These are phyloP conservation scores for Paecilomyces sp. DNA, from an alignment of 2,329 filamentous ascomycete species.

Conservation along the genomic window DNA sequence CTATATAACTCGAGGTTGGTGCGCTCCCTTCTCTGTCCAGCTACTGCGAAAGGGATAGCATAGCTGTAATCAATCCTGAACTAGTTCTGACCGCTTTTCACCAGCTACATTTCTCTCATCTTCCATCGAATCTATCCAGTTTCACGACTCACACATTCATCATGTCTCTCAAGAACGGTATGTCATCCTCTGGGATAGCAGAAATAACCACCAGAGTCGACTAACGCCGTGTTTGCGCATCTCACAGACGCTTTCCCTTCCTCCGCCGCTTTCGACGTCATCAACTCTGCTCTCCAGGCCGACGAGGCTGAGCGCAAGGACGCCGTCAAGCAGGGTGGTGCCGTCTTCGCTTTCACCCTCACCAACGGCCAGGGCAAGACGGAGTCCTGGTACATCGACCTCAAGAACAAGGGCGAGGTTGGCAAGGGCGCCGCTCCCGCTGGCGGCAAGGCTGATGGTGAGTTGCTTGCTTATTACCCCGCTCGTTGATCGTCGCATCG, in stretches of 20 bases:
- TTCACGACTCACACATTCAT: conserved; percentile 18
- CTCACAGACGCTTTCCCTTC: conserved; percentile 71
- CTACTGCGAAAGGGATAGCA: neutral
- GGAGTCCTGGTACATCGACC: conserved; percentile 88
- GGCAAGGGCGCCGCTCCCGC: conserved; percentile 62
- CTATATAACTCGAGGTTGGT: neutral
- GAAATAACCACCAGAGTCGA: neutral
- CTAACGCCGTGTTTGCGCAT: neutral
- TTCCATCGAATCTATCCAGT: conserved; percentile 1
- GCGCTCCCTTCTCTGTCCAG: neutral
- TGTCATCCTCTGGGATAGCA: conserved; percentile 15
- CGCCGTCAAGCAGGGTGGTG: conserved; percentile 81
- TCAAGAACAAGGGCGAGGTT: conserved; percentile 82
- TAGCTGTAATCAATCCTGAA: too few species aligned
- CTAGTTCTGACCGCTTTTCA: neutral
- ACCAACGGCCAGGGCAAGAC: conserved; percentile 79
- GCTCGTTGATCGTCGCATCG: neutral
- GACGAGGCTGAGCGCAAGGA: conserved; percentile 71
- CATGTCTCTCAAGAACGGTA: conserved; percentile 72
- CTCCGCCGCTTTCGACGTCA: conserved; percentile 84
- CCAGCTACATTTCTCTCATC: conserved; percentile 4
- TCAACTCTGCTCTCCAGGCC: conserved; percentile 63
- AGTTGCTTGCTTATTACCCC: conserved; percentile 20
- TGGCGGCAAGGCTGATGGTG: conserved; percentile 77
- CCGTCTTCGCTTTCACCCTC: conserved; percentile 82